Conservation (phyloP, 768 basidiomycete species). For the Lepiota brunneoincarnata region DNA sequence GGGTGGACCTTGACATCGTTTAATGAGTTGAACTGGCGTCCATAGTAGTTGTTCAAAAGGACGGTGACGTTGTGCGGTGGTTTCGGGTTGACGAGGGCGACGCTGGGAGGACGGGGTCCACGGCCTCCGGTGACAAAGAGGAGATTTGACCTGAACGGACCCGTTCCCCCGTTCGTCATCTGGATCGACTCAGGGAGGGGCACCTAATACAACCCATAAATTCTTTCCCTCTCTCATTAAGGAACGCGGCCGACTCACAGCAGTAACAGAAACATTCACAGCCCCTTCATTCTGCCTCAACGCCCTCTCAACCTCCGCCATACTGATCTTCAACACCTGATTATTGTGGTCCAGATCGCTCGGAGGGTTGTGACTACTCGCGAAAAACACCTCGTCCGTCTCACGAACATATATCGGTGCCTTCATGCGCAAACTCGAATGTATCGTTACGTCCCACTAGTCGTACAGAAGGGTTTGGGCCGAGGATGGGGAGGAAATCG, state of each 20-base stretch:
- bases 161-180: conserved; percentile 72
- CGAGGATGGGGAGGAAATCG: conserved; percentile 57
- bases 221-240: no score
- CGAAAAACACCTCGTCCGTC: conserved; percentile 72
- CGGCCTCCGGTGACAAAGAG: conserved; percentile 68
- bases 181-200: conserved; percentile 55
- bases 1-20: conserved; percentile 80
- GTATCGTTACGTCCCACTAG: conserved; percentile 56
- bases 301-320: conserved; percentile 51
- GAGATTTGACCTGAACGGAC: conserved; percentile 55
- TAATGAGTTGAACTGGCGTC: conserved; percentile 78
- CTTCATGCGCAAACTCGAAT: conserved; percentile 79
- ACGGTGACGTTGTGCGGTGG: conserved; percentile 67
- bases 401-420: conserved; percentile 64
- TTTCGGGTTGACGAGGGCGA: conserved; percentile 62
- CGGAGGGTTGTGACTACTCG: conserved; percentile 63
- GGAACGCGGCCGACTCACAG: conserved; percentile 24
- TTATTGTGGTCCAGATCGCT: conserved; percentile 65
- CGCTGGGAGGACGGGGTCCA: conserved; percentile 59
- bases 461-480: conserved; percentile 52
- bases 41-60: conserved; percentile 75
- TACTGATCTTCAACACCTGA: conserved; percentile 56
- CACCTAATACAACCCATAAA: conserved; percentile 37
- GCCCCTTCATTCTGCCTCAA: conserved; percentile 29
- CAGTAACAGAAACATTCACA: conserved; percentile 48